phyloP scores from a whole-genome alignment of 371 early-diverging fungal genomes.

The Fennellomyces sp. region DNA sequence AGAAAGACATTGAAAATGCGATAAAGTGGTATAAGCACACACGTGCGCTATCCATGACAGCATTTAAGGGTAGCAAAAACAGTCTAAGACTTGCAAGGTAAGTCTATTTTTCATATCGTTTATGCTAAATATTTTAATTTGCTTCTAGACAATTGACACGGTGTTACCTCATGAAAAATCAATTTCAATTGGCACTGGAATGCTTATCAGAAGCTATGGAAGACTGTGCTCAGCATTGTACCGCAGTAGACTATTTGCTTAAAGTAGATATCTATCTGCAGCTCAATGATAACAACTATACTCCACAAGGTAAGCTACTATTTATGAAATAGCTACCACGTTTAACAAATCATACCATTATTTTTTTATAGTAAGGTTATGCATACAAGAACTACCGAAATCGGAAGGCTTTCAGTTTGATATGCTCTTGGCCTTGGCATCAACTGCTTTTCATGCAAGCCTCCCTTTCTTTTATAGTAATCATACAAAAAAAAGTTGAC shows the following conservation, averaged over 20 bases:
- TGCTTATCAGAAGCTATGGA: slow-evolving; percentile 2
- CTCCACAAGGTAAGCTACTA: background rate
- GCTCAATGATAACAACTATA: background rate
- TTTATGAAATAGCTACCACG: too few species aligned
- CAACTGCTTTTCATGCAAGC: background rate
- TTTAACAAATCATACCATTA: too few species aligned
- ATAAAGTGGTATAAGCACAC: slow-evolving; percentile 2
- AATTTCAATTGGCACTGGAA: background rate
- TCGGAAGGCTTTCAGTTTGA: background rate
- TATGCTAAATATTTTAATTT: background rate
- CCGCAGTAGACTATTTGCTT: slow-evolving; percentile 1
- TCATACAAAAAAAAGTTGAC: background rate
- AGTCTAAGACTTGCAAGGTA: slow-evolving; percentile 6
- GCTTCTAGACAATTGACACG: background rate
- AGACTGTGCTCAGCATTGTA: background rate
- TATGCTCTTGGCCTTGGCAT: background rate
- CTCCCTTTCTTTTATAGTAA: background rate
- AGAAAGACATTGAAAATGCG: background rate
- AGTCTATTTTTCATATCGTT: background rate
- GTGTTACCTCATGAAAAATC: background rate
- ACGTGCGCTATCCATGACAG: background rate
- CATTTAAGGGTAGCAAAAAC: slow-evolving; percentile 1
- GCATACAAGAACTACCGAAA: background rate
- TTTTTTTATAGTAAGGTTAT: background rate
- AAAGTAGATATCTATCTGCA: background rate